Percentiles rank a stretch among this genome's conserved stretches.
phyloP scores from a whole-genome alignment of 345 rosid genomes.

The Boechera stricta region DNA sequence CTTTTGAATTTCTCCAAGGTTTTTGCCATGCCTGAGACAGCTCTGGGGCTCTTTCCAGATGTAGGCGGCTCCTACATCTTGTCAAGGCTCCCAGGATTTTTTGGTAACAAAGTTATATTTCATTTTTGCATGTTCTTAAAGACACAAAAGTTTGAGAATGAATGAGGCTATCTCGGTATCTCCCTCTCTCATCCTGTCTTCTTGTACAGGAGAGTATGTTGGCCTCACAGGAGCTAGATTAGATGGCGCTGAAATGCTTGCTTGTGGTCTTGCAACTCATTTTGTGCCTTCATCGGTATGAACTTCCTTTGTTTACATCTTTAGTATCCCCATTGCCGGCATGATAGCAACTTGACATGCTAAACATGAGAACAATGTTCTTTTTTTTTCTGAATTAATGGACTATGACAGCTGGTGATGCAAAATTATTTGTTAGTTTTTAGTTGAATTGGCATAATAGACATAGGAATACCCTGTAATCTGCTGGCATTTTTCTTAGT shows the following conservation, averaged over 20 bases:
- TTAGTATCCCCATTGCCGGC: background rate
- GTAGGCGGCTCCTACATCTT: constrained; percentile 82
- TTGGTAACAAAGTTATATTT: constrained; percentile 53
- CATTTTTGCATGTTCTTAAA: background rate
- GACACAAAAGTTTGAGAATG: background rate
- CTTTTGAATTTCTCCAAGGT: constrained; percentile 50
- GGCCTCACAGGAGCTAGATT: constrained; percentile 80
- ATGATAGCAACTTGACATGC: constrained; percentile 25
- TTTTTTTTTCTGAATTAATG: background rate
- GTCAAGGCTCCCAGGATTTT: constrained; percentile 87
- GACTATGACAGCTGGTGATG: constrained; percentile 7
- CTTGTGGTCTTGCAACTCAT: constrained; percentile 93
- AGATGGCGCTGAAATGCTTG: constrained; percentile 88
- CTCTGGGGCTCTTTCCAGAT: constrained; percentile 88
- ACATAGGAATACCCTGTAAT: constrained; percentile 8
- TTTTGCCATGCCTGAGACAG: constrained; percentile 93
- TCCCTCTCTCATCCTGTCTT: background rate
- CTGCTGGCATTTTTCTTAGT: constrained; percentile 1
- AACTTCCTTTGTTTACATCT: constrained; percentile 20
- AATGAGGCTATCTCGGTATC: background rate
- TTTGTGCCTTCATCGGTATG: constrained; percentile 70
- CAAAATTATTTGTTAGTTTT: background rate
- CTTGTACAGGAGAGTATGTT: constrained; percentile 67
- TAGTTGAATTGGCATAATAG: background rate
- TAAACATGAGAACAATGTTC: background rate